Evolutionary conservation across 345 rosid species (phyloP).

Genomic region (Acer campestre): DNA sequence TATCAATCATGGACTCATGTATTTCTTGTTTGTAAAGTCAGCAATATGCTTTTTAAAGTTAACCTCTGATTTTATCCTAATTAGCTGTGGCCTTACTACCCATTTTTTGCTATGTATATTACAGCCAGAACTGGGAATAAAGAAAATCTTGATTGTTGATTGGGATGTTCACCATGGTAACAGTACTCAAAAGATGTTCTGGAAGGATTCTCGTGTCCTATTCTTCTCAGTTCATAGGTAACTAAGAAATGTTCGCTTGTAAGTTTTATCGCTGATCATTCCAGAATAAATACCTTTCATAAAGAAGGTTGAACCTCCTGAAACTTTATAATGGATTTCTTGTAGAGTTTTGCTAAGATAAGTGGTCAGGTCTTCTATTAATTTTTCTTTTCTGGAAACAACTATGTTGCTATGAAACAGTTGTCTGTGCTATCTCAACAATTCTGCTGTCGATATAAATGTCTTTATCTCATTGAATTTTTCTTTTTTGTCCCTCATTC

Average conservation of each 20-base stretch:
- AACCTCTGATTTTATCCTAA: constrained; percentile 12
- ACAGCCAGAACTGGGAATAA: constrained; percentile 76
- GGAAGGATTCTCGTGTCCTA: constrained; percentile 87
- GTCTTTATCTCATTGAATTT: background rate
- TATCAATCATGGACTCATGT: background rate
- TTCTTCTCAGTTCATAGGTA: constrained; percentile 99
- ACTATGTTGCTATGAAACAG: background rate
- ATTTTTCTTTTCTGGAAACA: background rate
- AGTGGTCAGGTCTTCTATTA: constrained; percentile 12
- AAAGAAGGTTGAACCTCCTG: background rate
- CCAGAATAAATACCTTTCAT: background rate
- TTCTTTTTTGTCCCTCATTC: background rate
- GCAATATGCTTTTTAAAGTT: background rate
- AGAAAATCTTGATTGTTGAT: constrained; percentile 85
- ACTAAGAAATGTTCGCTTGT: constrained; percentile 1
- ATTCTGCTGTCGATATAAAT: background rate
- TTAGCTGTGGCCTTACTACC: constrained; percentile 10
- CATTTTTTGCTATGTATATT: background rate
- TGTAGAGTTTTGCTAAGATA: background rate
- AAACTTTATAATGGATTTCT: background rate
- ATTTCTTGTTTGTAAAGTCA: background rate
- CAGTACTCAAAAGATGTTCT: constrained; percentile 89
- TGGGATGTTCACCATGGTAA: constrained; percentile 99
- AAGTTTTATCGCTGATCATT: constrained; percentile 9
- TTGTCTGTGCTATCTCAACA: constrained; percentile 3